These are phyloP conservation scores for Pyrenophora seminiperda DNA, from an alignment of 2,329 filamentous ascomycete species.

Conservation along the genomic window DNA sequence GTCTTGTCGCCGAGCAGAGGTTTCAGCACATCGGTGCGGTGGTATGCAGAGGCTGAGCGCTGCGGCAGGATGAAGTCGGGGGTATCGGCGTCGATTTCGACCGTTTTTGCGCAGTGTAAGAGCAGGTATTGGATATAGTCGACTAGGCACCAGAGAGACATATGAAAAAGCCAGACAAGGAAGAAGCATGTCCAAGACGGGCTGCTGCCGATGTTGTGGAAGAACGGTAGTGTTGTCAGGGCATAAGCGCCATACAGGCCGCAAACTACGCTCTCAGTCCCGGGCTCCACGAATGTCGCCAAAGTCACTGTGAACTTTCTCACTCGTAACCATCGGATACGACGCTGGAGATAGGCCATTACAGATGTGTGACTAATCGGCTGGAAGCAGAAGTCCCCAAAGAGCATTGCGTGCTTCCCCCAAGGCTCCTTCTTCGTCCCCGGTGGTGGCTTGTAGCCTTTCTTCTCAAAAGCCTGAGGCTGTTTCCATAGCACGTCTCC, in stretches of 20 bases:
- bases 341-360: constrained; percentile 74
- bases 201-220: constrained; percentile 61
- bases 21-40: constrained; percentile 26
- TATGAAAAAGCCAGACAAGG: constrained; percentile 67
- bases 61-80: constrained; percentile 70
- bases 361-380: constrained; percentile 84
- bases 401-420: constrained; percentile 81
- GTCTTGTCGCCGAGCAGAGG: constrained; percentile 29
- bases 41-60: constrained; percentile 42
- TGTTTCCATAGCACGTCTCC: constrained; percentile 87
- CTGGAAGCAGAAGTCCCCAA: constrained; percentile 86
- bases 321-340: constrained; percentile 88
- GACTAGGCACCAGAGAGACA: constrained; percentile 72
- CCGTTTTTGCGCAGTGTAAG: constrained; percentile 73
- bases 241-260: constrained; percentile 80
- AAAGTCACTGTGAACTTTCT: constrained; percentile 90
- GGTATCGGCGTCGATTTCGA: constrained; percentile 73
- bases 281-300: constrained; percentile 90
- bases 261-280: constrained; percentile 86
- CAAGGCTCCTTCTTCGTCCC: constrained; percentile 52
- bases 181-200: constrained; percentile 71
- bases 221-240: constrained; percentile 72
- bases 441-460: constrained; percentile 26
- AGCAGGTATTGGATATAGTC: constrained; percentile 76
- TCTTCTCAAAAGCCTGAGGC: constrained; percentile 43